These are phyloP conservation scores for Trametes gibbosa DNA, from an alignment of 768 basidiomycete species.

Conservation along the genomic window DNA sequence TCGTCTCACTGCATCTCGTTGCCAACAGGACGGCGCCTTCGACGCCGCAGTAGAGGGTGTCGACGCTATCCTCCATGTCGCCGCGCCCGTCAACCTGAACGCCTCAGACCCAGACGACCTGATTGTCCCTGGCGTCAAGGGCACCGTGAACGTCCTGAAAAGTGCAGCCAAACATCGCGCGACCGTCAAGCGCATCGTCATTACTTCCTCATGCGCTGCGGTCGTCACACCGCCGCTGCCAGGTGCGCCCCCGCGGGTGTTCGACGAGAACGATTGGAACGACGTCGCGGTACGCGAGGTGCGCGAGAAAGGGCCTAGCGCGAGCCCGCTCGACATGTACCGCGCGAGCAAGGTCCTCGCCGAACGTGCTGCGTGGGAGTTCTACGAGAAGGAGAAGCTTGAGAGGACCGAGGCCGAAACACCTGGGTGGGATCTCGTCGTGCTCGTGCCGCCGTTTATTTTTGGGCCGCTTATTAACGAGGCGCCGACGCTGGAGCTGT, in stretches of 20 bases:
- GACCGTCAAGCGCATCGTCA: slow-evolving; percentile 60
- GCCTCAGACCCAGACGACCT: slow-evolving; percentile 37
- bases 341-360: slow-evolving; percentile 62
- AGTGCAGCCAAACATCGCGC: slow-evolving; percentile 49
- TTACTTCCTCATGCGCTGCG: slow-evolving; percentile 64
- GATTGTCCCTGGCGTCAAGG: slow-evolving; percentile 67
- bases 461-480: slow-evolving; percentile 41
- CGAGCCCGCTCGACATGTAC: slow-evolving; percentile 42
- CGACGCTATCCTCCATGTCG: slow-evolving; percentile 39
- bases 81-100: slow-evolving; percentile 32
- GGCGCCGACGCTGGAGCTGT: slow-evolving; percentile 25
- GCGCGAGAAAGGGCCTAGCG: slow-evolving; percentile 46
- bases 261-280: slow-evolving; percentile 60
- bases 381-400: background rate
- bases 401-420: slow-evolving; percentile 9
- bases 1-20: too few relatives aligned
- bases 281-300: slow-evolving; percentile 47
- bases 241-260: slow-evolving; percentile 22
- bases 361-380: slow-evolving; percentile 37
- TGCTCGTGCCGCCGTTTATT: slow-evolving; percentile 34
- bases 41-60: slow-evolving; percentile 47
- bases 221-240: slow-evolving; percentile 15
- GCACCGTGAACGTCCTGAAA: slow-evolving; percentile 61
- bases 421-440: slow-evolving; percentile 33
- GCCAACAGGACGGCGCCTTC: slow-evolving; percentile 36